Evolutionary conservation across 768 basidiomycete genomes (phyloP).

Genomic region (Pulveroboletus sp.): DNA sequence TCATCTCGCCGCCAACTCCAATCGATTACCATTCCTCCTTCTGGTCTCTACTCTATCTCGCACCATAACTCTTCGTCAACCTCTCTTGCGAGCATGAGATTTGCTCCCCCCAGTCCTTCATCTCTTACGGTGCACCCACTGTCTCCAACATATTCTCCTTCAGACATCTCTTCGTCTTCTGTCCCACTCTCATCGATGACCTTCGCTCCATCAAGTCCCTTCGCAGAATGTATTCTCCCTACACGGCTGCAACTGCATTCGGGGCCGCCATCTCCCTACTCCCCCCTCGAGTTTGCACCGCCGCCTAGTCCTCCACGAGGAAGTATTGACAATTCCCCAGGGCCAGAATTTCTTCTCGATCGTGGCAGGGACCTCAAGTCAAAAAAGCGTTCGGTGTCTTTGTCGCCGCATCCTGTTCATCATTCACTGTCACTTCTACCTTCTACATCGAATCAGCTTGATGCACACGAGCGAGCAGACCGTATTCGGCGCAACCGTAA

Average conservation of each 20-base stretch:
- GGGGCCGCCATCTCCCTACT: slow-evolving; percentile 26
- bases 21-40: slow-evolving; percentile 16
- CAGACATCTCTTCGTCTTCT: slow-evolving; percentile 13
- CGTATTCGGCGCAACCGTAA: slow-evolving; percentile 72
- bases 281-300: slow-evolving; percentile 29
- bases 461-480: slow-evolving; percentile 61
- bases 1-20: slow-evolving; percentile 14
- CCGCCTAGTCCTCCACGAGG: slow-evolving; percentile 8
- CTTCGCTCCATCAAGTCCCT: slow-evolving; percentile 28
- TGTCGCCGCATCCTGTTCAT: slow-evolving; percentile 24
- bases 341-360: slow-evolving; percentile 43
- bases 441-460: slow-evolving; percentile 64
- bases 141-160: slow-evolving; percentile 7
- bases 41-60: slow-evolving; percentile 17
- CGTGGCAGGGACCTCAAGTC: slow-evolving; percentile 23
- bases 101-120: slow-evolving; percentile 29
- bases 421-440: slow-evolving; percentile 35
- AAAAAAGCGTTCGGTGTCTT: slow-evolving; percentile 26
- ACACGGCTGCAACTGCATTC: slow-evolving; percentile 15
- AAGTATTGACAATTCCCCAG: slow-evolving; percentile 34
- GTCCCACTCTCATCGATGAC: slow-evolving; percentile 25
- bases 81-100: slow-evolving; percentile 30
- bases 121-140: not conserved
- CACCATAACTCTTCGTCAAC: slow-evolving; percentile 15
- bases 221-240: slow-evolving; percentile 8